Conservation (phyloP, 1,284 basidiomycete genomes). For the Tilletia setariae region DNA sequence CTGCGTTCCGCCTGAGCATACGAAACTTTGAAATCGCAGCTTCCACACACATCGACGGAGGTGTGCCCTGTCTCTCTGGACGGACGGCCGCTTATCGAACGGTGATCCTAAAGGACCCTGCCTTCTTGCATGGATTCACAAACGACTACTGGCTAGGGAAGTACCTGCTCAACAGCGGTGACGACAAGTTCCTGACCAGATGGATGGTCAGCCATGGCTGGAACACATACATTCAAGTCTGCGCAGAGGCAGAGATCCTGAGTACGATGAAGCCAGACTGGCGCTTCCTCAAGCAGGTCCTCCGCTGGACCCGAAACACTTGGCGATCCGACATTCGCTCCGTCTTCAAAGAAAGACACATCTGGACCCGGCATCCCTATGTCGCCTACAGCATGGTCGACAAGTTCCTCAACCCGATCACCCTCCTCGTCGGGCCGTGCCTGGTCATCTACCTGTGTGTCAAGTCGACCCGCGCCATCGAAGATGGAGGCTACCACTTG, state of each 20-base stretch:
- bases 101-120: conserved; percentile 86
- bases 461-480: conserved; percentile 70
- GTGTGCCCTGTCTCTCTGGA: conserved; percentile 82
- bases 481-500: conserved; percentile 76
- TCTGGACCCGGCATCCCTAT: conserved; percentile 85
- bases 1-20: conserved; percentile 83
- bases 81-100: conserved; percentile 87
- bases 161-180: conserved; percentile 22
- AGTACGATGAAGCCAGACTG: conserved; percentile 94
- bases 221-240: conserved; percentile 87
- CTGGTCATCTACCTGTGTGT: conserved; percentile 72
- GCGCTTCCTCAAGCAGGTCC: conserved; percentile 86
- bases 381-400: conserved; percentile 89
- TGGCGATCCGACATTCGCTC: conserved; percentile 84
- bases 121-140: conserved; percentile 84
- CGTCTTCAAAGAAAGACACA: conserved; percentile 77
- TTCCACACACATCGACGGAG: conserved; percentile 85
- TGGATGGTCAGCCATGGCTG: conserved; percentile 94
- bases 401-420: conserved; percentile 86
- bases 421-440: conserved; percentile 74
- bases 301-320: conserved; percentile 87
- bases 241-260: conserved; percentile 80
- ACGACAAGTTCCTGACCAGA: conserved; percentile 89
- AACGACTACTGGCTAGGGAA: conserved; percentile 79
- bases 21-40: conserved; percentile 86